phyloP scores from a whole-genome alignment of 352 stramenopile species.

The Thalassiosira allenii region DNA sequence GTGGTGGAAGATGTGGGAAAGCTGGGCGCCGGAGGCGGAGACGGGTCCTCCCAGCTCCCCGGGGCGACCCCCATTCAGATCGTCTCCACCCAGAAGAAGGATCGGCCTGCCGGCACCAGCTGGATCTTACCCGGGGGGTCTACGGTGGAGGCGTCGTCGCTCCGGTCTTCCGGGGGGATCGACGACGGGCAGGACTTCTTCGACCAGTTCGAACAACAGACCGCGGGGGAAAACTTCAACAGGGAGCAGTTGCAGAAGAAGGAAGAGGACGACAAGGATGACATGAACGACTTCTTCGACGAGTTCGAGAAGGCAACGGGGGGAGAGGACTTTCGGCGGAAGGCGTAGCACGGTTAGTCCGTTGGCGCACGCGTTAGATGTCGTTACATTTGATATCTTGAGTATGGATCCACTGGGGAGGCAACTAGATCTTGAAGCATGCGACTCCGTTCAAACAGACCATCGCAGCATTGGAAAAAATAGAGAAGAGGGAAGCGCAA shows the following conservation, averaged over 20 bases:
- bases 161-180: slow-evolving; percentile 3
- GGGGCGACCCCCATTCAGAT: slow-evolving; percentile 63
- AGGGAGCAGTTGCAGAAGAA: slow-evolving; percentile 35
- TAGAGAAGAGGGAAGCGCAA: too few relatives aligned
- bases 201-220: slow-evolving; percentile 83
- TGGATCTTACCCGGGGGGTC: slow-evolving; percentile 84
- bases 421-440: neutral
- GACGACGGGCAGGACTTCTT: slow-evolving; percentile 68
- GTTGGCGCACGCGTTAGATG: neutral
- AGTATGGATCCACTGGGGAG: neutral
- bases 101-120: slow-evolving; percentile 79
- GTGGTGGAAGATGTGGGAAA: slow-evolving; percentile 72
- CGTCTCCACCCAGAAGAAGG: slow-evolving; percentile 58
- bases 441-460: neutral
- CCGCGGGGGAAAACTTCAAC: slow-evolving; percentile 81
- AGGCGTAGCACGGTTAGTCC: slow-evolving; percentile 12
- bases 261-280: slow-evolving; percentile 65
- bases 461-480: too few relatives aligned
- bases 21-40: slow-evolving; percentile 18
- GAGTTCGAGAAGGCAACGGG: slow-evolving; percentile 83
- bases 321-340: slow-evolving; percentile 78
- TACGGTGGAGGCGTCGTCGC: slow-evolving; percentile 61
- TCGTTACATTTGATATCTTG: neutral
- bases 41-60: slow-evolving; percentile 11
- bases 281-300: slow-evolving; percentile 85